Conservation (phyloP, 2,329 filamentous ascomycete genomes). For the Venturia carpophila region DNA sequence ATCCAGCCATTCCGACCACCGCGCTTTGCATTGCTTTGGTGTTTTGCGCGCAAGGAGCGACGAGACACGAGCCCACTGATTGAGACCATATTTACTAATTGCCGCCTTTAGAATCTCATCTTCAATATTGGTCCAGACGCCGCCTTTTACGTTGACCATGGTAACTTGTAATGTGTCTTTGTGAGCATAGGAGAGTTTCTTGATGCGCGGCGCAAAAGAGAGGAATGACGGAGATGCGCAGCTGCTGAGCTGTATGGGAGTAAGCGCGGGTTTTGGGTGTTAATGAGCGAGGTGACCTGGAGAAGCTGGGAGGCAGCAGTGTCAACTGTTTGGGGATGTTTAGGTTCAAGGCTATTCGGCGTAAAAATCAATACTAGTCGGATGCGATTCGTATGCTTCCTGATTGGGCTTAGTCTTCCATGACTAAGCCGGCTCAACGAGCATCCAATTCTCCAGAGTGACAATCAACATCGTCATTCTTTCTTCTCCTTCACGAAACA, state of each 20-base stretch:
- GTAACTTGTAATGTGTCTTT: slow-evolving; percentile 34
- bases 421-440: not conserved
- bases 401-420: not conserved
- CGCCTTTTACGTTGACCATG: slow-evolving; percentile 38
- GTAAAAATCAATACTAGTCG: not conserved
- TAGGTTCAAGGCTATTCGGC: not conserved
- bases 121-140: slow-evolving; percentile 63
- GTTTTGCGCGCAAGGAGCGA: slow-evolving; percentile 96
- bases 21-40: slow-evolving; percentile 96
- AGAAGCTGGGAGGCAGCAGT: slow-evolving; percentile 2
- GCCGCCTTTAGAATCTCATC: slow-evolving; percentile 93
- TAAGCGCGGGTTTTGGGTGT: too few species aligned
- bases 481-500: not conserved
- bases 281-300: not conserved
- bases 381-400: not conserved
- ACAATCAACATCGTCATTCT: not conserved
- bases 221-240: not conserved
- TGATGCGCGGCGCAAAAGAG: not conserved
- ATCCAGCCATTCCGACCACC: slow-evolving; percentile 98
- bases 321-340: not conserved
- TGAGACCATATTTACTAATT: slow-evolving; percentile 37
- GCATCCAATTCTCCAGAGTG: not conserved
- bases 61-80: slow-evolving; percentile 95
- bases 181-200: slow-evolving; percentile 29
- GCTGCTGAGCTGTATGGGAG: not conserved